Percentiles rank a stretch among this genome's conserved stretches.
Evolutionary conservation across 2,329 filamentous ascomycete species (phyloP).

Genomic region (Xylaria arbuscula): DNA sequence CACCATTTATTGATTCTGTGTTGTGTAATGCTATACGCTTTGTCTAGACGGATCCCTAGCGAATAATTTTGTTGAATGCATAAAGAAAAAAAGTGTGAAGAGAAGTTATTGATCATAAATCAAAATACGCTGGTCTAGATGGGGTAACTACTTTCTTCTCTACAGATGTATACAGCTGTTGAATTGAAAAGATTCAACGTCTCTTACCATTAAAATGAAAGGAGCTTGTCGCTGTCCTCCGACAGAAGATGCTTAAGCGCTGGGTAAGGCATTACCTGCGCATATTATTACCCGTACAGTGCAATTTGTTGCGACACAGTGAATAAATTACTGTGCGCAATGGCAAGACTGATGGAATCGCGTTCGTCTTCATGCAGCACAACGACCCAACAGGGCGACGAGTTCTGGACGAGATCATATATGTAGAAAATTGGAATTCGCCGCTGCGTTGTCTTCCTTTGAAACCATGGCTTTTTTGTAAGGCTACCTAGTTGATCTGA

Average conservation of each 20-base stretch:
- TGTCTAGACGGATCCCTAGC: no score
- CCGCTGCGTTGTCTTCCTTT: conserved; percentile 10
- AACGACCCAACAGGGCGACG: neutral
- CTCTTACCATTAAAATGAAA: no score
- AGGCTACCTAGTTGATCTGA: neutral
- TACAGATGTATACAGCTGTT: no score
- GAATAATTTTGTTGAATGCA: no score
- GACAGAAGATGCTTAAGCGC: no score
- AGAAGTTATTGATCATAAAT: neutral
- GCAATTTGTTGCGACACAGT: no score
- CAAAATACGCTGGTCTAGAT: neutral
- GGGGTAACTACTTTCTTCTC: neutral
- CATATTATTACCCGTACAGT: no score
- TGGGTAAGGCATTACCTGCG: no score
- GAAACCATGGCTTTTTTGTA: neutral
- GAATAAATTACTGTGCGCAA: neutral
- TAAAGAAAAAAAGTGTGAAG: neutral
- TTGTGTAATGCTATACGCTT: neutral
- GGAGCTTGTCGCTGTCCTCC: no score
- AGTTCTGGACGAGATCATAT: neutral
- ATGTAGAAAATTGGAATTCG: neutral
- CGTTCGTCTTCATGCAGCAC: neutral
- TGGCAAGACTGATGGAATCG: neutral
- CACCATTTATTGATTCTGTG: neutral
- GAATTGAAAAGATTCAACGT: no score